phyloP scores from a whole-genome alignment of 2,329 filamentous ascomycete species.

The Thelonectria rubi region DNA sequence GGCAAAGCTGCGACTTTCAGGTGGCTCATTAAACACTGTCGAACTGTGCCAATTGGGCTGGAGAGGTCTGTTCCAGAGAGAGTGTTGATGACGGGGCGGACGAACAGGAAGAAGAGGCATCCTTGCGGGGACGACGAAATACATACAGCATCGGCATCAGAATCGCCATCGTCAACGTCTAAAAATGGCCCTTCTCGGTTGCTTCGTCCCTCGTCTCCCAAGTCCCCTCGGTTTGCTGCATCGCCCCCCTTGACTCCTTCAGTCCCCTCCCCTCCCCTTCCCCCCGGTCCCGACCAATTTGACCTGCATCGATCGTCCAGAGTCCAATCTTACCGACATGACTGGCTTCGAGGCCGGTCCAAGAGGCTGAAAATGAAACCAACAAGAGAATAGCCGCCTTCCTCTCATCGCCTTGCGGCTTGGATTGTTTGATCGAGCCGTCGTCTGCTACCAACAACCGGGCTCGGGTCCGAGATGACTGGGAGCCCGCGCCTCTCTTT shows the following conservation, averaged over 20 bases:
- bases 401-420: background rate
- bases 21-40: constrained; percentile 32
- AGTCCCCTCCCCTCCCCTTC: constrained; percentile 12
- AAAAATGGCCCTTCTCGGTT: constrained; percentile 31
- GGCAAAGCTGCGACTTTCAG: constrained; percentile 36
- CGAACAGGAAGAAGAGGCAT: background rate
- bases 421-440: background rate
- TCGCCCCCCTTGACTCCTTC: too few species aligned
- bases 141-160: too few species aligned
- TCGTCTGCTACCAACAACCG: too few species aligned
- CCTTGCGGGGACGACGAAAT: constrained; percentile 2
- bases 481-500: too few species aligned
- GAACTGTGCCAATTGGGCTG: too few species aligned
- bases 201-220: too few species aligned
- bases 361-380: constrained; percentile 20
- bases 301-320: constrained; percentile 37
- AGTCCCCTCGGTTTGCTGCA: too few species aligned
- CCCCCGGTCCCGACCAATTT: constrained; percentile 36
- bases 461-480: background rate
- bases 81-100: background rate
- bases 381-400: constrained; percentile 8
- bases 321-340: constrained; percentile 28
- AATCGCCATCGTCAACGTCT: constrained; percentile 7
- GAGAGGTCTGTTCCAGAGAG: background rate
- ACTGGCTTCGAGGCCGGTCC: constrained; percentile 7